phyloP scores from a whole-genome alignment of 176 grass and related monocot species.

The Carex pumila region DNA sequence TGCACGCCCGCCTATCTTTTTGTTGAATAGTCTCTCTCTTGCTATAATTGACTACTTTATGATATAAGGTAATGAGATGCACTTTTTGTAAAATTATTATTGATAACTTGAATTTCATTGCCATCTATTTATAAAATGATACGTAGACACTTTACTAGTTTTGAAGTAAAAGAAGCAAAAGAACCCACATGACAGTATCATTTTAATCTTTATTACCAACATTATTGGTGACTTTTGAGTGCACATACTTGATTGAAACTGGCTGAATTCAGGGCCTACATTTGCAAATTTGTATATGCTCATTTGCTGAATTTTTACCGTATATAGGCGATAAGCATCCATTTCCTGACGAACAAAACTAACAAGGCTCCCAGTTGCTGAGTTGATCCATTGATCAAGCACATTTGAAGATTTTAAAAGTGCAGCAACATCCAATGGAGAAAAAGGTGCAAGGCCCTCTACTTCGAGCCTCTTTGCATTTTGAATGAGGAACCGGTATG shows the following conservation, averaged over 20 bases:
- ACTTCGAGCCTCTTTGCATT: slow-evolving; percentile 97
- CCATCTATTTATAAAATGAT: not conserved
- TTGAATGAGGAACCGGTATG: slow-evolving; percentile 95
- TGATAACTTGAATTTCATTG: not conserved
- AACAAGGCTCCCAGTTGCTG: slow-evolving; percentile 94
- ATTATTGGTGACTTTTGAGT: not conserved
- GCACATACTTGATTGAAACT: not conserved
- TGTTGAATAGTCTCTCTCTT: too few species aligned
- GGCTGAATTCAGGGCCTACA: not conserved
- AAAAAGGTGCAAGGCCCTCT: slow-evolving; percentile 60
- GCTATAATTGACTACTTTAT: too few species aligned
- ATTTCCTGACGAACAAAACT: slow-evolving; percentile 93
- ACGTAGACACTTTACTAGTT: not conserved
- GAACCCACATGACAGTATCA: not conserved
- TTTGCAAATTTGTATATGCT: not conserved
- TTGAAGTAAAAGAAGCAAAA: not conserved
- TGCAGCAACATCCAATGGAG: slow-evolving; percentile 46
- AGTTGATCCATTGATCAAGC: slow-evolving; percentile 95
- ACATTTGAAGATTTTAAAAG: slow-evolving; percentile 86
- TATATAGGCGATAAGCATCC: slow-evolving; percentile 96
- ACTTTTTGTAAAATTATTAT: too few species aligned
- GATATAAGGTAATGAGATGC: too few species aligned
- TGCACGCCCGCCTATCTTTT: too few species aligned
- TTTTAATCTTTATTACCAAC: not conserved
- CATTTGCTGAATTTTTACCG: slow-evolving; percentile 32